Base-by-base conservation (phyloP, 192 early-diverging fungal species). In the Umbelopsis vinacea region DNA sequence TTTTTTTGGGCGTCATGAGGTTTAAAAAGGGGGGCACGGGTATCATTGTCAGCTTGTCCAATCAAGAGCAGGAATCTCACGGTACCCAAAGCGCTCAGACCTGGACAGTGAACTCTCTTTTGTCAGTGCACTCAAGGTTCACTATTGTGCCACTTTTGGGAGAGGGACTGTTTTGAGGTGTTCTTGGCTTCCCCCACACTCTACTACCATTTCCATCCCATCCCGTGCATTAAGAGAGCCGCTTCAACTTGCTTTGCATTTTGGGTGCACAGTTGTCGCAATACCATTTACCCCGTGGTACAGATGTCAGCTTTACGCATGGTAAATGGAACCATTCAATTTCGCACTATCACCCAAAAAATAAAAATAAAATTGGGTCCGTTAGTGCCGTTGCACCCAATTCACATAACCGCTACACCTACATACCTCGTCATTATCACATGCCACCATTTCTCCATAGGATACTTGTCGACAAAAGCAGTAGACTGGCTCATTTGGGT, bases 281-380 rank as follows among this genome's bases (percentile, higher is more conserved):
- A 82, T 87, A 96, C 95, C 95, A 96, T 66, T 86, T 88, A 11
- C 94, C 95, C 70, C 94, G 90, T 14, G 91, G 91, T 48, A 88
- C 94, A 9, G 81, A 82, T 12, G 81, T 87, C 29, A 96, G 80
- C 11, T 92, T 92, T 21, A 95, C 95, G 55, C 95, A 96, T 5
- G 78, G 87, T 67, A 92, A 85, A 77, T 96, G 95, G 81, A 96
- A 96, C 95, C 95, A 96, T 85, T 96, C 94, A 74, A 91, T 88
- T 24, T 88, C 87, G 74, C 95, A 96, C 69, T 73, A 22, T 6
- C 1, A 4, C 23, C 1, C 1, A 29, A 29, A 29, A 33, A 38
- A 50, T n/a, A n/a, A n/a, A n/a, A n/a, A n/a, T n/a, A n/a, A n/a
- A n/a, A n/a, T n/a, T n/a, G n/a, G n/a, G n/a, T n/a, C n/a, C n/a